phyloP scores from a whole-genome alignment of 1,139 yeast genomes.

The Arxiozyma heterogenica region DNA sequence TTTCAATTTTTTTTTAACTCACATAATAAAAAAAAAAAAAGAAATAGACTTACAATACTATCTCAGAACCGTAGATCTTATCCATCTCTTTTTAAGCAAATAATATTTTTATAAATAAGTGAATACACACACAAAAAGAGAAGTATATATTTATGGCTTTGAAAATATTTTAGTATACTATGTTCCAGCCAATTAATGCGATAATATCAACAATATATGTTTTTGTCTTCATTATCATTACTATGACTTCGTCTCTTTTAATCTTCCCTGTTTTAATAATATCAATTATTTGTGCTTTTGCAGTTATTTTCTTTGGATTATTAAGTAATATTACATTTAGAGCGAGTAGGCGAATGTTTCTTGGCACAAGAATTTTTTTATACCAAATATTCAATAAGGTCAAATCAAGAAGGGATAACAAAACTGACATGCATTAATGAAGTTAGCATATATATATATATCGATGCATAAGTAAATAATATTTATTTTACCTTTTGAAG shows the following conservation, averaged over 20 bases:
- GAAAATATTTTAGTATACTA: neutral
- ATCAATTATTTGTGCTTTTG: conserved; percentile 18
- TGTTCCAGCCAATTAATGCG: conserved; percentile 12
- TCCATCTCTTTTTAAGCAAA: no score
- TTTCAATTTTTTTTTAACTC: no score
- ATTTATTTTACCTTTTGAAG: no score
- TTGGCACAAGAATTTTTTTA: conserved; percentile 14
- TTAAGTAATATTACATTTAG: conserved; percentile 16
- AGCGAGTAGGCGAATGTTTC: neutral
- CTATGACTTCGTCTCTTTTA: conserved; percentile 12
- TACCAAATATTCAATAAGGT: conserved; percentile 8
- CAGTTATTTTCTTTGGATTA: conserved; percentile 16
- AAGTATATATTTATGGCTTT: neutral
- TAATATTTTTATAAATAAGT: no score
- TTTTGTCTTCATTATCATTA: conserved; percentile 11
- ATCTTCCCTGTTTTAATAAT: conserved; percentile 16
- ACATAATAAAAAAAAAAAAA: no score
- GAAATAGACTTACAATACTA: neutral
- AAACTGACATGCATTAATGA: neutral
- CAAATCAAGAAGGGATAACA: neutral
- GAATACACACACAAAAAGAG: no score
- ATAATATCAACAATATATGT: conserved; percentile 9
- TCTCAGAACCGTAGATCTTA: no score
- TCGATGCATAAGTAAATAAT: no score
- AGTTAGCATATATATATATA: neutral